These are phyloP conservation scores for Styphnolobium japonicum DNA, from an alignment of 306 rosid genomes.

Conservation along the genomic window DNA sequence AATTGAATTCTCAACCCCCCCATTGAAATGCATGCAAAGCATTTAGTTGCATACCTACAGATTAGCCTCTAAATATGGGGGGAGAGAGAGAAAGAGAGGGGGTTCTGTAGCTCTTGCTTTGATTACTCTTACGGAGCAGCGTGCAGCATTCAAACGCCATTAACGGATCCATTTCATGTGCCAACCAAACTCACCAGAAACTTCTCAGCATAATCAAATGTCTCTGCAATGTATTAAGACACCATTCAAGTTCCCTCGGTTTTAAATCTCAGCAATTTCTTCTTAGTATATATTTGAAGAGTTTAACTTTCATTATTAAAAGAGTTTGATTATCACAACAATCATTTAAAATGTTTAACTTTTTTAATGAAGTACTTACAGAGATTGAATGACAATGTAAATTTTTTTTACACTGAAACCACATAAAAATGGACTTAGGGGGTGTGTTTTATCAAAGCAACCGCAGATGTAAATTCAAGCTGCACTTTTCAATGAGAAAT, in stretches of 20 bases:
- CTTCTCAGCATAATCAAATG: constrained; percentile 46
- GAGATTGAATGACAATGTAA: too few relatives aligned
- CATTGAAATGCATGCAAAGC: constrained; percentile 67
- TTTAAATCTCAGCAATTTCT: neutral
- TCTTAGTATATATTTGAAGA: neutral
- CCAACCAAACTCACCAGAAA: constrained; percentile 57
- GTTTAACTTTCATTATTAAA: too few relatives aligned
- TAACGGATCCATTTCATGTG: constrained; percentile 58
- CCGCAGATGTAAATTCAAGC: constrained; percentile 24
- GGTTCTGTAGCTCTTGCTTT: constrained; percentile 26
- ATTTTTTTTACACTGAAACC: too few relatives aligned
- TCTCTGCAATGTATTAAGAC: constrained; percentile 31
- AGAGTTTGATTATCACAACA: too few relatives aligned
- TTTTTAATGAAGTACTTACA: too few relatives aligned
- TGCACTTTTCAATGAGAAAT: constrained; percentile 29
- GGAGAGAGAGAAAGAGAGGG: constrained; percentile 13
- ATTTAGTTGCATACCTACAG: constrained; percentile 52
- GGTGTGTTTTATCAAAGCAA: neutral
- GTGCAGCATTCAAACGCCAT: constrained; percentile 54
- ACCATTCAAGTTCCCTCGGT: constrained; percentile 18
- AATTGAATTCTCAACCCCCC: constrained; percentile 64
- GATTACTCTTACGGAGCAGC: constrained; percentile 42
- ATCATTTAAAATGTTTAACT: too few relatives aligned
- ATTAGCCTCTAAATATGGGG: constrained; percentile 54
- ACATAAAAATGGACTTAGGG: constrained; percentile 10